A percentile compares a stretch with the other conserved stretches of the same genome.
Conservation (phyloP, 2,329 filamentous ascomycete genomes). For the Myriangium duriaei region DNA sequence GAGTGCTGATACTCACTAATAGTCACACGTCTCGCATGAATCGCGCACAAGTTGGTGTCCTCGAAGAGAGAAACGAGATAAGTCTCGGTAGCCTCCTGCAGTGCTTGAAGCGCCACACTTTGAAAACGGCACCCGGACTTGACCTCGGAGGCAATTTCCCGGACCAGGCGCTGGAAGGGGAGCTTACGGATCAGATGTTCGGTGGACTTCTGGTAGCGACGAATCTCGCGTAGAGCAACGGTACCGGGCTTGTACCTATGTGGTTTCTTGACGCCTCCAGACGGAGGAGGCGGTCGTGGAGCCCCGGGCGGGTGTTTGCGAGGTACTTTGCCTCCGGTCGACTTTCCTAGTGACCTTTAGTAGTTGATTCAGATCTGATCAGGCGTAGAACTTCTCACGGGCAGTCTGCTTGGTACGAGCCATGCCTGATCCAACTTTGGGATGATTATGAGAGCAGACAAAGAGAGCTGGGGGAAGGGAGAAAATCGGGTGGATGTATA, state of each 20-base stretch:
- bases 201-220: slow-evolving; percentile 77
- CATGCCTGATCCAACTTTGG: slow-evolving; percentile 27
- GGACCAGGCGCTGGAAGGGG: slow-evolving; percentile 67
- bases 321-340: slow-evolving; percentile 75
- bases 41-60: slow-evolving; percentile 88
- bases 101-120: slow-evolving; percentile 80
- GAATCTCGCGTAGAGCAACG: slow-evolving; percentile 79
- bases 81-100: slow-evolving; percentile 93
- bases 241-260: slow-evolving; percentile 50
- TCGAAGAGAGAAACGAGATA: slow-evolving; percentile 96
- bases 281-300: slow-evolving; percentile 94
- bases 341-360: slow-evolving; percentile 44
- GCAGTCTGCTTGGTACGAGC: slow-evolving; percentile 45
- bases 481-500: too few relatives aligned
- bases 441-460: slow-evolving; percentile 17
- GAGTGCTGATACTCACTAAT: slow-evolving; percentile 36
- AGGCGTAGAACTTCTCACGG: slow-evolving; percentile 31
- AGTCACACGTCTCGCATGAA: slow-evolving; percentile 91
- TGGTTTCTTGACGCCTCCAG: slow-evolving; percentile 55
- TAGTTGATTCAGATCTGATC: slow-evolving; percentile 5
- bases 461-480: slow-evolving; percentile 14
- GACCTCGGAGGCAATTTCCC: slow-evolving; percentile 57
- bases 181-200: slow-evolving; percentile 74
- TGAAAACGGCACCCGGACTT: slow-evolving; percentile 80
- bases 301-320: slow-evolving; percentile 96